A percentile compares a stretch with the other conserved stretches of the same genome.
phyloP scores from a whole-genome alignment of 306 rosid species.

The Carpinus viminea region DNA sequence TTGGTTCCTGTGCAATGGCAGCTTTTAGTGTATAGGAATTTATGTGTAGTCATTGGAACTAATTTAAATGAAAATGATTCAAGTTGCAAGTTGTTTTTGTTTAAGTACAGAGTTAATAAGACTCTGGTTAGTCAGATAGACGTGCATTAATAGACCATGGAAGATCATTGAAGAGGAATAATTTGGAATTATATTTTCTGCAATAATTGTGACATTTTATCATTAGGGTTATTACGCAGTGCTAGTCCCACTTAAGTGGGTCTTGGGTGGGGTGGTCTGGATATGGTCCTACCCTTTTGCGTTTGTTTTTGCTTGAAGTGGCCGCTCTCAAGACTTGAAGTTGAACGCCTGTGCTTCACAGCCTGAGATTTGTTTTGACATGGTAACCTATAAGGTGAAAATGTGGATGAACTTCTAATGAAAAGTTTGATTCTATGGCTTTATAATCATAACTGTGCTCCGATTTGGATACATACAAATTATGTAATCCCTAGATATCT shows the following conservation, averaged over 20 bases:
- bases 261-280: neutral
- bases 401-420: neutral
- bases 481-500: neutral
- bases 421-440: neutral
- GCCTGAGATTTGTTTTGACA: neutral
- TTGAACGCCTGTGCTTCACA: neutral
- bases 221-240: neutral
- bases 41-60: neutral
- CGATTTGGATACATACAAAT: neutral
- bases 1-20: neutral
- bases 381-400: neutral
- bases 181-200: neutral
- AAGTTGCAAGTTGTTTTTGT: neutral
- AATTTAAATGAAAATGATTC: neutral
- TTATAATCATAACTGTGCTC: neutral
- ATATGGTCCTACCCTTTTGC: neutral
- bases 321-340: neutral
- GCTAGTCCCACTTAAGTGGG: neutral
- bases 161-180: neutral
- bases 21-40: neutral
- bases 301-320: neutral
- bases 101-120: neutral
- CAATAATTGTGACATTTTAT: neutral
- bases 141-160: neutral
- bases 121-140: neutral